phyloP scores from a whole-genome alignment of 2,329 filamentous ascomycete genomes.

The Colletotrichum gigasporum region DNA sequence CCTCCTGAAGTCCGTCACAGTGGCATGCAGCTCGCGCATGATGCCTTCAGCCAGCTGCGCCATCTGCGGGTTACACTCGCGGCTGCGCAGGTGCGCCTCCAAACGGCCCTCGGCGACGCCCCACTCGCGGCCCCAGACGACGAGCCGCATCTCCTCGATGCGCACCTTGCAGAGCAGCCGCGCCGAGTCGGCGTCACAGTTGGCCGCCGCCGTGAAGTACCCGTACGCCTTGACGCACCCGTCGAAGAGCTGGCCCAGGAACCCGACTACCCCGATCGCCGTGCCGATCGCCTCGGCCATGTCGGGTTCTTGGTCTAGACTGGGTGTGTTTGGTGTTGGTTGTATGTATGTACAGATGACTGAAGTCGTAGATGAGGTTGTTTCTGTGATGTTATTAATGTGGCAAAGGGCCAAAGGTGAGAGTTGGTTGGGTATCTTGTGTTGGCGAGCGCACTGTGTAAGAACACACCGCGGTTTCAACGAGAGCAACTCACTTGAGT shows the following conservation, averaged over 20 bases:
- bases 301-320: neutral
- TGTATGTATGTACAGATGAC: too few species aligned
- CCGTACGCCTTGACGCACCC: slow-evolving; percentile 56
- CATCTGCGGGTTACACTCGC: slow-evolving; percentile 48
- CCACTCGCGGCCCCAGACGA: slow-evolving; percentile 59
- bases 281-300: slow-evolving; percentile 53
- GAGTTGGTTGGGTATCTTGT: too few species aligned
- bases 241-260: slow-evolving; percentile 57
- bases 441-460: too few species aligned
- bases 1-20: slow-evolving; percentile 54
- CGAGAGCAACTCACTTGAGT: too few species aligned
- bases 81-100: slow-evolving; percentile 50
- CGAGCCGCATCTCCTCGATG: slow-evolving; percentile 59
- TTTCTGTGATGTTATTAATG: too few species aligned
- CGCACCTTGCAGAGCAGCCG: slow-evolving; percentile 57
- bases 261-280: slow-evolving; percentile 53
- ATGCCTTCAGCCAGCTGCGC: slow-evolving; percentile 51
- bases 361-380: too few species aligned
- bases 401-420: too few species aligned
- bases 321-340: neutral
- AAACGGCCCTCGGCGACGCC: slow-evolving; percentile 55
- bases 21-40: slow-evolving; percentile 51
- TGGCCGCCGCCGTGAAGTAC: slow-evolving; percentile 52
- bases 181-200: slow-evolving; percentile 53
- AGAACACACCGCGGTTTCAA: too few species aligned